Percentiles rank a stretch among this genome's conserved stretches.
phyloP scores from a whole-genome alignment of 2,329 filamentous ascomycete species.

The Orbilia brochopaga region DNA sequence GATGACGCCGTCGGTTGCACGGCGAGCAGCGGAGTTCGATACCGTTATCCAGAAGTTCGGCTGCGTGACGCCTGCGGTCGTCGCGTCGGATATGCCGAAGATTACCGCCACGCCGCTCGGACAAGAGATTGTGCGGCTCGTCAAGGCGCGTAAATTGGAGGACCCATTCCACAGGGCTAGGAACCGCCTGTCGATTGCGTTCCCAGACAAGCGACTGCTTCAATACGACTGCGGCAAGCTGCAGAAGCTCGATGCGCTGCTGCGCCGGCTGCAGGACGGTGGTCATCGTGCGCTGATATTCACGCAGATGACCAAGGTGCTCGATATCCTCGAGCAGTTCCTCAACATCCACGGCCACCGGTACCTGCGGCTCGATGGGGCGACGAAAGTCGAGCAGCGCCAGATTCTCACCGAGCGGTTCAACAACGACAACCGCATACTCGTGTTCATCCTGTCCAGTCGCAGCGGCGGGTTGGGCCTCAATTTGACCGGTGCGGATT shows the following conservation, averaged over 20 bases:
- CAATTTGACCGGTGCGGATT: conserved; percentile 94
- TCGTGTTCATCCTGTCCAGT: conserved; percentile 94
- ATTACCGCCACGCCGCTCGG: conserved; percentile 70
- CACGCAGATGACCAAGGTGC: conserved; percentile 98
- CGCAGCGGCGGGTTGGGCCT: conserved; percentile 93
- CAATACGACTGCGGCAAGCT: conserved; percentile 98
- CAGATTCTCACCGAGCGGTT: conserved; percentile 96
- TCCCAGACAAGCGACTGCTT: conserved; percentile 92
- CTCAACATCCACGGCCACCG: conserved; percentile 97
- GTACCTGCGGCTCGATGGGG: conserved; percentile 93
- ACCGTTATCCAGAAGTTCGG: conserved; percentile 83
- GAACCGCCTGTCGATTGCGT: conserved; percentile 91
- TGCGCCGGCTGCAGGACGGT: conserved; percentile 84
- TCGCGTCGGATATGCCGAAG: conserved; percentile 76
- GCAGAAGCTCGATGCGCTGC: conserved; percentile 82
- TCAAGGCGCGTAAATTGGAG: conserved; percentile 65
- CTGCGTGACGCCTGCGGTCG: conserved; percentile 86
- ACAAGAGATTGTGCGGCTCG: conserved; percentile 65
- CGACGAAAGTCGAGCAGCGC: conserved; percentile 92
- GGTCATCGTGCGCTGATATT: conserved; percentile 96
- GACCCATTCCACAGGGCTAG: conserved; percentile 95
- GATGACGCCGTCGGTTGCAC: conserved; percentile 75
- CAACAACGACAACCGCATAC: conserved; percentile 89
- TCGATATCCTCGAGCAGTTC: conserved; percentile 97
- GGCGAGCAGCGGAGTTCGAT: conserved; percentile 75